Evolutionary conservation across 2,329 filamentous ascomycete species (phyloP), one percentile per base, ranked within the genome.

Genomic region (Penicillium rolfsii): DNA sequence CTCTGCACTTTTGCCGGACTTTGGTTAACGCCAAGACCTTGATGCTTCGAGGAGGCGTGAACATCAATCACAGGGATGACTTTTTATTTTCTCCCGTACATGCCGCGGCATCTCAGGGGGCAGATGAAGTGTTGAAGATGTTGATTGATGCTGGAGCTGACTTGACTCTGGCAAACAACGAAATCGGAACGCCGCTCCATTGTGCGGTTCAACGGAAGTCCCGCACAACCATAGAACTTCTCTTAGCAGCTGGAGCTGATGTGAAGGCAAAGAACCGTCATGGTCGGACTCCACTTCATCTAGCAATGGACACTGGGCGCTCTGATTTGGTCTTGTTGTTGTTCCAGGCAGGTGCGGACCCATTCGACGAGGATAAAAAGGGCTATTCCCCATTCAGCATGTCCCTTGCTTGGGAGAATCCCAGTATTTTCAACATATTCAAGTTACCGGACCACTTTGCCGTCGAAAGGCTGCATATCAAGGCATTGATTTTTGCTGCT

Each of bases 321-420:
- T 50, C 54, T 12, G 60, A 63, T 35, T 14, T 63, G 1, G 52
- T 58, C 24, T 46, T 22, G 1, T 35, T 63, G 5, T 33, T 63
- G 11, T 57, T 63, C 43, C 49, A 60, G n/a, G 28, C 57, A 16
- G 58, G 58, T 3, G 53, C 60, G 22, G 35, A 63, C 24, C 60
- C 60, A 4, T 57, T 60, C 24, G 54, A 58, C 9, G 50, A 50
- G 38, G 57, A 63, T 5, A 28, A 40, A 11, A n/a, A 8, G 8
- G 60, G 57, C 19, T 57, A 30, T 1, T 63, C 60, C 2, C 41
- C 60, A 12, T 60, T 63, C 49, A 54, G 52, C 24, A 50, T 63
- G 50, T 55, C 60, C 36, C 57, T 63, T 8, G 26, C 53, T 4
- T 60, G 53, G 54, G 36, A 53, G 14, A 60, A 43, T 16, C 11